Percentiles rank a stretch among this genome's conserved stretches.
Conservation (phyloP, 176 grass and related monocot genomes). For the Tillandsia leiboldiana region DNA sequence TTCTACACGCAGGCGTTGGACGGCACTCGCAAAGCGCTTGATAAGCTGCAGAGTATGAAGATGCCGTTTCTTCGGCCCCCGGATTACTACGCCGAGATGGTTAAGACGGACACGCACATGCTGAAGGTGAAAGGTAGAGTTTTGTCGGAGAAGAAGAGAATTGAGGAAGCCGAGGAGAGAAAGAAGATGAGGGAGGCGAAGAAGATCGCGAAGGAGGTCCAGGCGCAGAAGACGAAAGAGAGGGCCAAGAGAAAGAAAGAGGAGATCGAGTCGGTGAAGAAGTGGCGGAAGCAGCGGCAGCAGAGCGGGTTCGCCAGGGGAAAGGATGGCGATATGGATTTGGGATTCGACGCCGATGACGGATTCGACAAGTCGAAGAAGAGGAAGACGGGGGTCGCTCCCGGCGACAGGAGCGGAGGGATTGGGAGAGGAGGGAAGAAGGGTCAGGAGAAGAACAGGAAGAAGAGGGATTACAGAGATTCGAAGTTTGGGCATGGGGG, state of each 20-base stretch:
- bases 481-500: conserved; percentile 73
- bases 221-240: no score
- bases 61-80: no score
- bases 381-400: conserved; percentile 45
- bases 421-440: conserved; percentile 38
- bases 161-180: no score
- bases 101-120: no score
- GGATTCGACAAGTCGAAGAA: conserved; percentile 49
- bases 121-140: no score
- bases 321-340: conserved; percentile 35
- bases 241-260: conserved; percentile 52
- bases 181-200: no score
- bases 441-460: conserved; percentile 18
- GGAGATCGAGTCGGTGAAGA: conserved; percentile 85
- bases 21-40: no score
- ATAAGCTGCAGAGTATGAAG: no score
- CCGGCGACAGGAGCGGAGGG: conserved; percentile 67
- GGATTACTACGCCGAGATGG: no score
- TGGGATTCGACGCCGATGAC: conserved; percentile 52
- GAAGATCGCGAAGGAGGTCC: no score
- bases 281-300: conserved; percentile 95
- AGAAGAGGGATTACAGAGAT: conserved; percentile 51
- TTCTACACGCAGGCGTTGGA: no score
- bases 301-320: conserved; percentile 57
- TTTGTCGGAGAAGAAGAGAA: no score